Evolutionary conservation across 2,329 filamentous ascomycete genomes (phyloP).

Genomic region (Daldinia sp.): DNA sequence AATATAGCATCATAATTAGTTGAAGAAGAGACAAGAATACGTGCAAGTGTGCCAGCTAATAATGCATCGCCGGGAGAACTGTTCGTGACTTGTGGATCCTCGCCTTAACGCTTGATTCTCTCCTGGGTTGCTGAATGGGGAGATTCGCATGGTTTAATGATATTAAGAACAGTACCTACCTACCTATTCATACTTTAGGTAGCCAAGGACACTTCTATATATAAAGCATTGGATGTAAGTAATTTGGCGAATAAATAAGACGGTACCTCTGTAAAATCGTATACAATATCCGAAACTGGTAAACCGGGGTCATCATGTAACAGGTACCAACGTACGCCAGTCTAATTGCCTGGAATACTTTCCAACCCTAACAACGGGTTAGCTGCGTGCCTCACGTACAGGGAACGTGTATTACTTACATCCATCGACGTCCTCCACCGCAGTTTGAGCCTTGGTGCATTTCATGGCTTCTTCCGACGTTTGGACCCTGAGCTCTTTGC

Average conservation of each 20-base stretch:
- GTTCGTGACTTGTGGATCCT: too few species aligned
- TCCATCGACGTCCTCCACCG: constrained; percentile 47
- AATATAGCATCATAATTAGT: too few species aligned
- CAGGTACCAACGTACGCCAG: background rate
- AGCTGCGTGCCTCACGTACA: background rate
- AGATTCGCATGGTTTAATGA: background rate
- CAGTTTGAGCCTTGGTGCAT: constrained; percentile 45
- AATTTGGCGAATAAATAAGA: background rate
- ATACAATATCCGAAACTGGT: background rate
- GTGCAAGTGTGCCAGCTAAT: too few species aligned
- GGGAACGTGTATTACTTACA: constrained; percentile 40
- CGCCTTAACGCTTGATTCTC: too few species aligned
- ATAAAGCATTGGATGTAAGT: background rate
- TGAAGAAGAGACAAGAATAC: too few species aligned
- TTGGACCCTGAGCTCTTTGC: constrained; percentile 47
- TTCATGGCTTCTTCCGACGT: constrained; percentile 48
- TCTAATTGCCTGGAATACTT: constrained; percentile 34
- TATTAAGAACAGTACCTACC: background rate
- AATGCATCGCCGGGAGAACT: too few species aligned
- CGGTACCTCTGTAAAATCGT: background rate
- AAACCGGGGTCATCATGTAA: background rate
- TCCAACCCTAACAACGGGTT: constrained; percentile 33
- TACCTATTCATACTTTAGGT: background rate
- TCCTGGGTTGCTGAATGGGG: background rate
- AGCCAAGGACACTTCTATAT: background rate